phyloP scores from a whole-genome alignment of 176 grass and related monocot genomes.

The Oryza nivara region DNA sequence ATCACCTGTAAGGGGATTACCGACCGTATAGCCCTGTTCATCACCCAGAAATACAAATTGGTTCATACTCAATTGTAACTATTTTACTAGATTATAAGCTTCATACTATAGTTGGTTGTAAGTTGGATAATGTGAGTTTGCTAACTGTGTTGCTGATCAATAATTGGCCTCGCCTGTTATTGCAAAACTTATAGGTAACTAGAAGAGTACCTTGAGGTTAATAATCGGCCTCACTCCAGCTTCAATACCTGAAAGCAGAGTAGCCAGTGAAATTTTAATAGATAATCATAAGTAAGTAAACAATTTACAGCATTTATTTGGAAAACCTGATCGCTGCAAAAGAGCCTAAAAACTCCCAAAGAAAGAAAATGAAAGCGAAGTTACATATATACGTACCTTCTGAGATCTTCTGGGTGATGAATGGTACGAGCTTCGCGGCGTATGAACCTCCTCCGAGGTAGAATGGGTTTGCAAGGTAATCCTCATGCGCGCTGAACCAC shows the following conservation, averaged over 20 bases:
- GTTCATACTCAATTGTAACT: background rate
- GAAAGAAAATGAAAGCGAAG: no score
- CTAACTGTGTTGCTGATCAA: background rate
- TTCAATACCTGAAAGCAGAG: background rate
- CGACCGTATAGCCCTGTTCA: conserved; percentile 42
- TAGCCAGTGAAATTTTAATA: background rate
- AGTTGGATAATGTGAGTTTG: no score
- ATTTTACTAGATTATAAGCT: no score
- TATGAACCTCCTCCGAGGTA: background rate
- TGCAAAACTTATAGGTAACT: no score
- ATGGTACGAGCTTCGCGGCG: background rate
- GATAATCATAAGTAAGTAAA: background rate
- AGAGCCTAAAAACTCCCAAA: no score
- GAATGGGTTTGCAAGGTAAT: background rate
- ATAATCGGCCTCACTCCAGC: background rate
- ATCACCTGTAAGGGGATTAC: conserved; percentile 42
- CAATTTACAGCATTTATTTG: background rate
- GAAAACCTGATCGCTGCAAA: no score
- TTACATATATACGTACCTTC: background rate
- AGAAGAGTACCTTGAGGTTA: background rate
- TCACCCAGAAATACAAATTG: no score
- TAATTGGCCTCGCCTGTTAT: no score
- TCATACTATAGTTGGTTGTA: background rate
- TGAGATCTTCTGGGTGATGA: background rate
- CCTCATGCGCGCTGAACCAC: background rate